Evolutionary conservation across 2,329 filamentous ascomycete genomes (phyloP), one percentile per base, ranked within the genome.

Genomic region (Colletotrichum viniferum): DNA sequence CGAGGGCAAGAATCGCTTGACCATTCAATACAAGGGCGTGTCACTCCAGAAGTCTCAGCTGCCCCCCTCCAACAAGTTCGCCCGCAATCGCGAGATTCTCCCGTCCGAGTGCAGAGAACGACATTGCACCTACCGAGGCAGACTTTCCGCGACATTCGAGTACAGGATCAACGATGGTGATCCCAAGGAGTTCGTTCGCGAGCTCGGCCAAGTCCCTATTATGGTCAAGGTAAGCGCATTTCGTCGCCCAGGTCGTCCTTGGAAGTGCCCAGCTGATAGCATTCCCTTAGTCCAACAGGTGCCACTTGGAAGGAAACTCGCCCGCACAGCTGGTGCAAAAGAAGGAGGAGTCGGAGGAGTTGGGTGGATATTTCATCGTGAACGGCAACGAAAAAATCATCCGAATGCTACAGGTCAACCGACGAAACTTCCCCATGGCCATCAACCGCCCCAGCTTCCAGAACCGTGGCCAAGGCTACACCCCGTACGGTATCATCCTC

Each of bases 361-460:
- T 98, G 36, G 97, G 97, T 48, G 97, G 97, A 60, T 99, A 98
- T 84, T 99, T 98, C 82, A 92, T 99, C 80, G 94, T 99, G 81
- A 99, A 99, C 83, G 97, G 97, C 78, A 98, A 96, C 81, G 97
- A 99, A 85, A 98, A 98, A 87, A 92, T 98, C 73, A 96, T 98
- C 80, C 95, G 97, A 82, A 92, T 98, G 88, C 89, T 99, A 77
- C 93, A 98, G 78, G 91, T 98, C 77, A 95, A 96, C 82, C 92
- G 95, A 84, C 91, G 97, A 81, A 99, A 99, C 84, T 98, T 95
- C 82, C 96, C 97, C 66, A 94, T 98, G 91, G 96, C 96, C 62
- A 98, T 98, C 83, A 91, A 95, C 79, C 94, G 97, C 82, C 93
- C 94, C 64, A 98, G 96, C 79, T 99, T 98, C 87, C 90, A 92